A percentile compares a stretch with the other conserved stretches of the same genome.
These are phyloP conservation scores for Rhynchosporium secalis DNA, from an alignment of 2,329 filamentous ascomycete genomes.

Conservation along the genomic window DNA sequence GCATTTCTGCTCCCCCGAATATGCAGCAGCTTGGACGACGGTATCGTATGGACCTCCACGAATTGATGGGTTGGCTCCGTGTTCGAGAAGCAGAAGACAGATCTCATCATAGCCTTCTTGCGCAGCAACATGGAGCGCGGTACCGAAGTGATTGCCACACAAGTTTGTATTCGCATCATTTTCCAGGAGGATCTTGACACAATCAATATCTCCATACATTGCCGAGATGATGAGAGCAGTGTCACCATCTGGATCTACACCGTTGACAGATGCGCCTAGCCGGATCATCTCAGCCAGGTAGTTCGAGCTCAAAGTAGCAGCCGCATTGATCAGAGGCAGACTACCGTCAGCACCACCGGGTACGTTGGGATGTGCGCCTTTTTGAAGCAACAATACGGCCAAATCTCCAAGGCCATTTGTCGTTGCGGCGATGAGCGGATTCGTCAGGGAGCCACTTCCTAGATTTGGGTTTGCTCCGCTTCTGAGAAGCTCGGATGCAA, in stretches of 20 bases:
- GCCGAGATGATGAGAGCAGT: background rate
- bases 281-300: background rate
- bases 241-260: background rate
- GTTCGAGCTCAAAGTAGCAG: background rate
- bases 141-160: background rate
- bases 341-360: background rate
- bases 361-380: background rate
- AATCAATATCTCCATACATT: background rate
- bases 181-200: background rate
- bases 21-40: background rate
- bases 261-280: background rate
- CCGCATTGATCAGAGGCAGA: background rate
- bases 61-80: background rate
- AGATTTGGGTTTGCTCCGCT: background rate
- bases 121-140: background rate
- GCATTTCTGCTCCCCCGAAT: background rate
- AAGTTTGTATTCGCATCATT: background rate
- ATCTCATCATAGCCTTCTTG: background rate
- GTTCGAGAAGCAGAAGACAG: background rate
- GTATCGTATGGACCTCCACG: background rate
- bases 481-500: background rate
- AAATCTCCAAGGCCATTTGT: background rate
- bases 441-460: background rate
- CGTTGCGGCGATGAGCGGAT: background rate
- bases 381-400: background rate